Base-by-base conservation (phyloP, 805 yeast genomes). In the Kodamaea lidongshanica region DNA sequence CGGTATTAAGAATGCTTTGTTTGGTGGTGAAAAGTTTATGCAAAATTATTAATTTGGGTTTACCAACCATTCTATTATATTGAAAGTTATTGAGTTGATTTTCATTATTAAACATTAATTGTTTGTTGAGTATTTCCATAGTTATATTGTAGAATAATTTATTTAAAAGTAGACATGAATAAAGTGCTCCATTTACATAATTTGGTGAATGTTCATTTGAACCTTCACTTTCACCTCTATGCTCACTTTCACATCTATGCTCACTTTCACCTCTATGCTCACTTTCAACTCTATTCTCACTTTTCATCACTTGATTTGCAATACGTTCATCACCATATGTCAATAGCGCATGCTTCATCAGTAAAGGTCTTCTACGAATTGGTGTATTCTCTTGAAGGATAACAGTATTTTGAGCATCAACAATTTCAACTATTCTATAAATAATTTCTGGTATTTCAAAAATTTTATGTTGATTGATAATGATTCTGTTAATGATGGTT, bases 391-490 rank as follows among this genome's bases (percentile, higher is more conserved):
- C 89, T 25, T 64, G 70, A 2, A 89, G 89, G n/a, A 77, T 60
- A 6, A 54, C 49, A 1, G 68, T 61, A 33, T 46, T 48, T 37
- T 67, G 72, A 15, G 58, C 53, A 34, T 80, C 86, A n/a, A 80
- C 79, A 47, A 63, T 74, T 15, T 61, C 57, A 13, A 84, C 54
- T 8, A 86, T 81, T 32, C 66, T 63, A 37, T 64, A 54, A 10
- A 86, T 61, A 30, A 86, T 78, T 52, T 86, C 96, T 0, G 95
- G 95, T 19, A 80, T 76, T 29, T 66, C 62, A 45, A 86, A 80
- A 6, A 86, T 79, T 44, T 55, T 44, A 46, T 4, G 34, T 13
- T 4, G 12, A 12, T 13, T 13, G 16, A 10, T 28, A 26, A 13
- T 20, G 23, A 12, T 25, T 16, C 13, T 6, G n/a, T 6, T 6